A percentile compares a stretch with the other conserved stretches of the same genome.
These are phyloP conservation scores for Colletotrichum eleusines DNA, from an alignment of 2,329 filamentous ascomycete genomes.

Conservation along the genomic window DNA sequence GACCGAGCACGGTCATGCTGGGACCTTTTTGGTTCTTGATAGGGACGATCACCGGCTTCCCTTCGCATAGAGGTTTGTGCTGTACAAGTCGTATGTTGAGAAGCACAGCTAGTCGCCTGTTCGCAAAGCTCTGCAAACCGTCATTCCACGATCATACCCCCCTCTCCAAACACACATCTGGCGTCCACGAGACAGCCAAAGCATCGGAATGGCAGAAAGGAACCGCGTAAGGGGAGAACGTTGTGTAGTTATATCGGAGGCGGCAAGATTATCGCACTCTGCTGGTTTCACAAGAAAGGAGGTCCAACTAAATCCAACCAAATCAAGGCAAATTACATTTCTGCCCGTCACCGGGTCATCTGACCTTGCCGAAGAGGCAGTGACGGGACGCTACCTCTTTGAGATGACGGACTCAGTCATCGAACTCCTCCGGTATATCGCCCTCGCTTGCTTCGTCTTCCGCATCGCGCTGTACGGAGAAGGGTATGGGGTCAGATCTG, in stretches of 20 bases:
- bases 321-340: not conserved
- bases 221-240: constrained; percentile 29
- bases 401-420: constrained; percentile 51
- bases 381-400: constrained; percentile 44
- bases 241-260: constrained; percentile 14
- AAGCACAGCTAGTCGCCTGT: not conserved
- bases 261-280: not conserved
- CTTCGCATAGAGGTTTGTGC: not conserved
- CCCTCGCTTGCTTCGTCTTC: constrained; percentile 52
- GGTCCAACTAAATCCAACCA: not conserved
- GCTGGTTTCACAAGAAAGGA: not conserved
- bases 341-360: not conserved
- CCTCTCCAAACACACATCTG: constrained; percentile 28
- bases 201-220: constrained; percentile 10
- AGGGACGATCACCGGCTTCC: not conserved
- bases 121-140: not conserved
- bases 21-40: not conserved
- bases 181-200: constrained; percentile 1
- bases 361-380: not conserved
- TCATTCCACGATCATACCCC: constrained; percentile 37
- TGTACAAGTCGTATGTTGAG: not conserved
- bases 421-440: constrained; percentile 54
- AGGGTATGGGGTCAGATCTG: constrained; percentile 10
- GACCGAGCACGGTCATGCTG: not conserved
- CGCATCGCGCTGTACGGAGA: constrained; percentile 44